Conservation (phyloP, 495 filamentous ascomycete genomes). For the Pyrenula massariospora region DNA sequence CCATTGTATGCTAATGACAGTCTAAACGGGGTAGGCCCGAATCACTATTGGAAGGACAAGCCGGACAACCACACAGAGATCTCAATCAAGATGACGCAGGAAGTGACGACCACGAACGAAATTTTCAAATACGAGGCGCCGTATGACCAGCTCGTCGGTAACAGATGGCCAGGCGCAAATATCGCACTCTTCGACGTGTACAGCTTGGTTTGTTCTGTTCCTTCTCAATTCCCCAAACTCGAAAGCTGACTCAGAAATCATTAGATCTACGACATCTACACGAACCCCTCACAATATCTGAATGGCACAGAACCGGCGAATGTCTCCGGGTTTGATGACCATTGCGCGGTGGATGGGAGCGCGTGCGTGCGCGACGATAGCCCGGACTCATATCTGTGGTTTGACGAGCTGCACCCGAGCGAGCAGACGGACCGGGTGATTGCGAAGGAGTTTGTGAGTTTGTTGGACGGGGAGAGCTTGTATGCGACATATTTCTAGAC, state of each 20-base stretch:
- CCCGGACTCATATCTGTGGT: conserved; percentile 34
- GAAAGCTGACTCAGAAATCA: neutral
- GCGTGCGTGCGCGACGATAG: conserved; percentile 13
- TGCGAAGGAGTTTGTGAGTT: conserved; percentile 45
- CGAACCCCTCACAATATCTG: conserved; percentile 43
- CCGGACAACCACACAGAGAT: conserved; percentile 32
- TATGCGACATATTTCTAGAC: conserved; percentile 39
- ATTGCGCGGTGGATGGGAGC: conserved; percentile 31
- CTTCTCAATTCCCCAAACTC: neutral
- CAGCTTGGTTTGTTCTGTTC: conserved; percentile 27
- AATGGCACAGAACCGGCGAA: conserved; percentile 44
- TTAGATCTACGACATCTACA: conserved; percentile 47
- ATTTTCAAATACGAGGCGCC: conserved; percentile 51
- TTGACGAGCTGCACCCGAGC: conserved; percentile 55
- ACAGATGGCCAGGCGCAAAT: conserved; percentile 45
- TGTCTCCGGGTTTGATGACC: conserved; percentile 36
- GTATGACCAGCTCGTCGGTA: conserved; percentile 35
- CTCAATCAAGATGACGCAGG: conserved; percentile 47
- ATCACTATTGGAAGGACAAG: conserved; percentile 49
- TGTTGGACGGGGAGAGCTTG: conserved; percentile 39
- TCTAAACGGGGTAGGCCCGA: conserved; percentile 32
- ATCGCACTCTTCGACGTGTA: conserved; percentile 56
- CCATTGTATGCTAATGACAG: conserved; percentile 39
- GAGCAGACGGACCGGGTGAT: conserved; percentile 40
- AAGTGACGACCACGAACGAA: conserved; percentile 46